Percentiles rank a stretch among this genome's conserved stretches.
Evolutionary conservation across 345 rosid genomes (phyloP).

Genomic region (Melastoma malabathricum): DNA sequence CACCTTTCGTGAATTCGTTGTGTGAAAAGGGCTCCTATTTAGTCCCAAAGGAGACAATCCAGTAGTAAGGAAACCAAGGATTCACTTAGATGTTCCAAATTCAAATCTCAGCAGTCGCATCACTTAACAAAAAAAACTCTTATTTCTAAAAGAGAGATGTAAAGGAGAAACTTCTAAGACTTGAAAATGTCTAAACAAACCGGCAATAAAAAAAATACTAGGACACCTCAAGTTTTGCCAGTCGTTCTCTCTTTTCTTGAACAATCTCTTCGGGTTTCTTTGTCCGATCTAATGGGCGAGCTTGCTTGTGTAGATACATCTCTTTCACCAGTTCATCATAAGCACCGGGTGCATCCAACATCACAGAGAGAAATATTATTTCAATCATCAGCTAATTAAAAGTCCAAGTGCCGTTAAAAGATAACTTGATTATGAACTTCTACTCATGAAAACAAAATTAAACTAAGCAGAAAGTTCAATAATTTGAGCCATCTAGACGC

Average conservation of each 20-base stretch:
- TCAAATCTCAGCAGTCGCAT: no score
- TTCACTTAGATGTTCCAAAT: no score
- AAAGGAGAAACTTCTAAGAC: no score
- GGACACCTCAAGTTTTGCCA: slow-evolving; percentile 70
- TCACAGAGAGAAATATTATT: neutral
- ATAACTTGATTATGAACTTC: neutral
- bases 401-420: neutral
- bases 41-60: no score
- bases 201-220: neutral
- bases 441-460: neutral
- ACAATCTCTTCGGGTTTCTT: slow-evolving; percentile 97
- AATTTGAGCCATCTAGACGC: slow-evolving; percentile 1
- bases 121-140: no score
- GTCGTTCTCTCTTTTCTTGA: slow-evolving; percentile 73
- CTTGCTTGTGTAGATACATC: slow-evolving; percentile 60
- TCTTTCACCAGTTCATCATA: slow-evolving; percentile 46
- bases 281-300: slow-evolving; percentile 71
- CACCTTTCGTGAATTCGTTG: no score
- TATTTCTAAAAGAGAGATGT: no score
- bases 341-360: slow-evolving; percentile 36
- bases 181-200: neutral
- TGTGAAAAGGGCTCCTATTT: no score
- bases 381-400: no score
- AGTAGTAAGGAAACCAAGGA: no score
- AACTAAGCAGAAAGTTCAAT: neutral